Evolutionary conservation across 2,329 filamentous ascomycete genomes (phyloP).

Genomic region (Penicillium verrucosum): DNA sequence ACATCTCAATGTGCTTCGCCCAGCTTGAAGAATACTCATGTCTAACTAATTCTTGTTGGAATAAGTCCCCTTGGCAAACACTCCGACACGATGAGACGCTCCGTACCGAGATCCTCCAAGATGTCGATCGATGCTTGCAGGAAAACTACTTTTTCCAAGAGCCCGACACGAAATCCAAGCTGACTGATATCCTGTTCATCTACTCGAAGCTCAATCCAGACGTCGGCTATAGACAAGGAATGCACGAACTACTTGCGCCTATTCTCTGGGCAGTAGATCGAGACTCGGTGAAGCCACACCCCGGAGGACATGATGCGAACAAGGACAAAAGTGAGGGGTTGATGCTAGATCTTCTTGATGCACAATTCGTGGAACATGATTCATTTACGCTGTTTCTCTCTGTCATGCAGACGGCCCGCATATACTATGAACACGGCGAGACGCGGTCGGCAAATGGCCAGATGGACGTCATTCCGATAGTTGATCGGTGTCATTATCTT

Average conservation of each 20-base stretch:
- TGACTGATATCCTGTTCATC: constrained; percentile 87
- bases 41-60: constrained; percentile 21
- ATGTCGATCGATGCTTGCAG: constrained; percentile 85
- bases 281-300: constrained; percentile 65
- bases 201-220: constrained; percentile 90
- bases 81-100: constrained; percentile 79
- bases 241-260: constrained; percentile 93
- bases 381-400: constrained; percentile 79
- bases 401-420: constrained; percentile 82
- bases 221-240: constrained; percentile 91
- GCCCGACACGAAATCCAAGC: constrained; percentile 70
- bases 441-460: constrained; percentile 43
- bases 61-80: constrained; percentile 86
- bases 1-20: neutral
- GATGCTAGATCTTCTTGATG: constrained; percentile 67
- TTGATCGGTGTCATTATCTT: constrained; percentile 80
- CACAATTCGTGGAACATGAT: constrained; percentile 80
- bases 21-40: constrained; percentile 12
- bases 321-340: constrained; percentile 44
- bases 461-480: constrained; percentile 64
- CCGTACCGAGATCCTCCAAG: constrained; percentile 85
- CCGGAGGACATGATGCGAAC: constrained; percentile 15
- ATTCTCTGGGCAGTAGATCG: constrained; percentile 79
- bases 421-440: constrained; percentile 75
- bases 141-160: constrained; percentile 89